phyloP scores from a whole-genome alignment of 805 yeast genomes.

The Nakazawaea ernobii region DNA sequence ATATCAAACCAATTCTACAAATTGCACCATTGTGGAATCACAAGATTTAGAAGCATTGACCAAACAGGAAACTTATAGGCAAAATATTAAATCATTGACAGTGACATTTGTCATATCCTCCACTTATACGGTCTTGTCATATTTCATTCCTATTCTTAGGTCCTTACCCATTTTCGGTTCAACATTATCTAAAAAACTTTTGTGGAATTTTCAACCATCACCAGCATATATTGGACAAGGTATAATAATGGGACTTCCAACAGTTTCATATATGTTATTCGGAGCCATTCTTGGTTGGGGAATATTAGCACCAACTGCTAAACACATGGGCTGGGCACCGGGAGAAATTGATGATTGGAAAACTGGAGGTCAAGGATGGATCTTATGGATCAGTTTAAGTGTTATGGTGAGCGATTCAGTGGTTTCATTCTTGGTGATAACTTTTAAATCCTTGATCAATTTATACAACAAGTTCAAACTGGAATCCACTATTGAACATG shows the following conservation, averaged over 20 bases:
- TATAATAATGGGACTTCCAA: slow-evolving; percentile 91
- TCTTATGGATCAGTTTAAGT: slow-evolving; percentile 86
- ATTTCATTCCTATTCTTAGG: slow-evolving; percentile 65
- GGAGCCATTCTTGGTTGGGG: slow-evolving; percentile 94
- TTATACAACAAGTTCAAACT: background rate
- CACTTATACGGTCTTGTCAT: slow-evolving; percentile 62
- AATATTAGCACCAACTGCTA: slow-evolving; percentile 75
- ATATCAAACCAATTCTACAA: slow-evolving; percentile 12
- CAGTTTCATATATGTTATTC: slow-evolving; percentile 84
- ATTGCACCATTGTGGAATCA: slow-evolving; percentile 27
- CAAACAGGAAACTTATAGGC: slow-evolving; percentile 31
- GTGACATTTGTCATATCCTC: slow-evolving; percentile 67
- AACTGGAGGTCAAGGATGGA: slow-evolving; percentile 95
- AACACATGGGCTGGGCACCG: slow-evolving; percentile 75
- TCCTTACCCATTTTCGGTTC: slow-evolving; percentile 74
- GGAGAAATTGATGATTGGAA: slow-evolving; percentile 92
- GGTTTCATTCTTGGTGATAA: slow-evolving; percentile 67
- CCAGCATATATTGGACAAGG: slow-evolving; percentile 99
- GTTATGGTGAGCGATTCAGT: slow-evolving; percentile 92
- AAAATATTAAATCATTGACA: slow-evolving; percentile 56
- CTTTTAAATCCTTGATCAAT: slow-evolving; percentile 33
- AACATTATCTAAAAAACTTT: slow-evolving; percentile 51
- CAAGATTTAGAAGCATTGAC: slow-evolving; percentile 24
- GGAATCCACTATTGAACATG: background rate
- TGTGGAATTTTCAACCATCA: slow-evolving; percentile 91